A percentile compares a stretch with the other conserved stretches of the same genome.
phyloP scores from a whole-genome alignment of 2,329 filamentous ascomycete species.

The Polychaeton citri region DNA sequence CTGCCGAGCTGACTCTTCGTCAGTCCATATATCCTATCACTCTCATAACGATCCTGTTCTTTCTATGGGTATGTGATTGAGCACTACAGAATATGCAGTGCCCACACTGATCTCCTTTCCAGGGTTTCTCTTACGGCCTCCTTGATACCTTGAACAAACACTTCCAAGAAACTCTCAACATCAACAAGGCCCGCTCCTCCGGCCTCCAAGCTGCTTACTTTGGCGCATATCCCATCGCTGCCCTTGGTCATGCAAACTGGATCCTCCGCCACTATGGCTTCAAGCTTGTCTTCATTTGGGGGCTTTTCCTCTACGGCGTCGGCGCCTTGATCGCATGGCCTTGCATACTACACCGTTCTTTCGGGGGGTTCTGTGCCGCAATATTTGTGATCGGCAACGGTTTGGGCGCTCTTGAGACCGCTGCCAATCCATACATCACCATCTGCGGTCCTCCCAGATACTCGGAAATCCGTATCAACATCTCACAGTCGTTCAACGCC shows the following conservation, averaged over 20 bases:
- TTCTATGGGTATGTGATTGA: constrained; percentile 40
- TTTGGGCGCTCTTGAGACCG: constrained; percentile 43
- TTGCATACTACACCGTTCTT: constrained; percentile 40
- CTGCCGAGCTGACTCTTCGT: constrained; percentile 50
- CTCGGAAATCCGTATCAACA: constrained; percentile 44
- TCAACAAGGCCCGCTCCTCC: constrained; percentile 30
- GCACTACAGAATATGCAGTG: neutral
- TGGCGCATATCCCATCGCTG: constrained; percentile 36
- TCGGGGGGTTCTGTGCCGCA: constrained; percentile 44
- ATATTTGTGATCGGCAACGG: constrained; percentile 39
- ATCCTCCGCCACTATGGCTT: constrained; percentile 37
- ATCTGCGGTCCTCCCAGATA: constrained; percentile 48
- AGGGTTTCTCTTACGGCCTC: constrained; percentile 43
- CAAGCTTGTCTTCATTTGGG: constrained; percentile 35
- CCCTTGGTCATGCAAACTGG: constrained; percentile 35
- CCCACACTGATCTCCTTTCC: neutral
- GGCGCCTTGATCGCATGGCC: constrained; percentile 49
- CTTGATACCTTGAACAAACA: constrained; percentile 42
- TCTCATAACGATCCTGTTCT: constrained; percentile 53
- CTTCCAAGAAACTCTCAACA: constrained; percentile 31
- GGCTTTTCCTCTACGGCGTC: constrained; percentile 41
- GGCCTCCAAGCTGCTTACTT: constrained; percentile 38
- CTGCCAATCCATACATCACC: constrained; percentile 41
- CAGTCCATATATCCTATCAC: constrained; percentile 54
- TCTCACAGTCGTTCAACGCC: constrained; percentile 46